phyloP scores from a whole-genome alignment of 371 early-diverging fungal species.

The Mortierella sp. region DNA sequence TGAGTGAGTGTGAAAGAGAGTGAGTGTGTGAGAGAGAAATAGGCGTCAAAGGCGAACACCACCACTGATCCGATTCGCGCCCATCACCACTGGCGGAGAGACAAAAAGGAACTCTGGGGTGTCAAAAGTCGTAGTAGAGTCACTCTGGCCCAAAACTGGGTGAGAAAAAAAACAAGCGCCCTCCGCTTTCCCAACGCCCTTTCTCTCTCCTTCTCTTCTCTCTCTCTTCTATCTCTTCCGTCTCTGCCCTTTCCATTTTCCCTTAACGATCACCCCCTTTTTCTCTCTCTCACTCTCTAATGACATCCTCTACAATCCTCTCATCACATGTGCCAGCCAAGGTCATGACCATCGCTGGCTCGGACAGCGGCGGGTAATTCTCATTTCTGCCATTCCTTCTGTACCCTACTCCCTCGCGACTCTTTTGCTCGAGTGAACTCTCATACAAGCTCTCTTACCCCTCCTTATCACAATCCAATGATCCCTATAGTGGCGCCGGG shows the following conservation, averaged over 20 bases:
- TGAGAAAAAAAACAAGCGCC: not conserved
- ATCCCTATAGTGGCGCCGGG: slow-evolving; percentile 70
- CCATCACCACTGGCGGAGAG: no score
- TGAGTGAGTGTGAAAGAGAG: no score
- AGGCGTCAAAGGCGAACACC: no score
- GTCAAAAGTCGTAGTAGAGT: no score
- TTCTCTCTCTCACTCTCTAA: not conserved
- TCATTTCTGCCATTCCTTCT: not conserved
- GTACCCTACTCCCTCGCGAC: not conserved
- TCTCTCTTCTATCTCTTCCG: slow-evolving; percentile 1
- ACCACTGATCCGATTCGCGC: no score
- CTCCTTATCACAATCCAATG: not conserved
- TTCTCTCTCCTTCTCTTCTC: not conserved
- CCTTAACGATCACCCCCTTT: not conserved
- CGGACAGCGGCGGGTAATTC: slow-evolving; percentile 70
- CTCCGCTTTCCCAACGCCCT: not conserved
- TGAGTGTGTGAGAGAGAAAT: no score
- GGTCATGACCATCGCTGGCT: slow-evolving; percentile 72
- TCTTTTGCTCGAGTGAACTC: not conserved
- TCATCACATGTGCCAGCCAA: slow-evolving; percentile 32
- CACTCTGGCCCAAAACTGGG: not conserved
- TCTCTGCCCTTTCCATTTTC: not conserved
- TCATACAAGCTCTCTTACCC: not conserved
- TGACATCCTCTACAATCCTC: not conserved
- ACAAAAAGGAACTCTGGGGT: no score